Base-by-base conservation (phyloP, 139 green algal species). In the Limnomonas spitsbergensis region DNA sequence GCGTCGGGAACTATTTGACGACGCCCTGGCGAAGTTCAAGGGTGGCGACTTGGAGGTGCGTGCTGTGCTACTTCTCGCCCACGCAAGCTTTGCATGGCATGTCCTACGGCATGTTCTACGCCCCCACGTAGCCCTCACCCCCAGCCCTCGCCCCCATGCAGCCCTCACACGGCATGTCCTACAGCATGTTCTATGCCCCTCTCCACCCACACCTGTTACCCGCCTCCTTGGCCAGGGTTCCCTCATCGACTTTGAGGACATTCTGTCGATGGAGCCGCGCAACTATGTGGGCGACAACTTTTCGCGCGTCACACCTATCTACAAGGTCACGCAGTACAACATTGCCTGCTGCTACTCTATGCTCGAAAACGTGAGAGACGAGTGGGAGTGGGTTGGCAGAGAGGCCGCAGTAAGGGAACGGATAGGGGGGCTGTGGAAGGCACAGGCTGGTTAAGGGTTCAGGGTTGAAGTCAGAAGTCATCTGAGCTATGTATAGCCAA, bases 261-360 rank as follows among this genome's bases (percentile, higher is more conserved):
- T 99, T 36, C 83, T 97, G 20, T 80, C 88, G 4, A 83, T 98
- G 82, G 92, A 99, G 88, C 93, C 95, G 24, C 89, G 90, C 76
- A 97, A 97, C 82, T 98, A 93, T 84, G 88, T 97, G 47, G 92
- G 94, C 20, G 94, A 98, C 85, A 91, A 97, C 87, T 95, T 97
- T 82, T 88, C 85, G 1, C 89, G 91, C 29, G 86, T 94, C 1
- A 97, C 94, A 0, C 80, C 92, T 35, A 92, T 98, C 75, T 95
- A 95, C 89, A 88, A 88, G 38, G 90, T 98, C n/a, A 89, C 95
- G 0, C 93, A 94, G 79, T 99, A 98, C 92, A 99, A 99, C 84
- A 89, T 98, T 39, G 95, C 96, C 1, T 99, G 96, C 93, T 98
- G 94, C 88, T 99, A 98, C 87, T 92, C 89, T 39, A 91, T 92